Base-by-base conservation (phyloP, 2,329 filamentous ascomycete species). In the Alternaria consortialis region DNA sequence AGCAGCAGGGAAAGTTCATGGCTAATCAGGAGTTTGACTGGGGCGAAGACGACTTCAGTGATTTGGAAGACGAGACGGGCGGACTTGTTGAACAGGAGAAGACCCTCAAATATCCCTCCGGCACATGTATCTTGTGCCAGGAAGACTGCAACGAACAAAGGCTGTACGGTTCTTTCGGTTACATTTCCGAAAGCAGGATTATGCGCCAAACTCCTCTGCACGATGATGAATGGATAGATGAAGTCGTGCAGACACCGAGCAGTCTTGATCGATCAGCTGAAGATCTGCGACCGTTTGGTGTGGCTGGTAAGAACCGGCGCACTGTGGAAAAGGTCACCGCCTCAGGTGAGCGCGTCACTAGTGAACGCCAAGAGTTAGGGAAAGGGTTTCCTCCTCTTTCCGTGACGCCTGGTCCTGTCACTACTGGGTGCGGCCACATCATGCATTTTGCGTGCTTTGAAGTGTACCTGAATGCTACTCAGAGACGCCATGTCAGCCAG, bases 371-470 rank as follows among this genome's bases (percentile, higher is more conserved):
- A 79, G 89, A 89, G 6, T 86, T 99, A 48, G 94, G 94, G 32
- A 96, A 94, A 78, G 95, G 95, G 0, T 99, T 97, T 73, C 90
- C 92, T 3, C 84, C 88, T 7, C 83, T 85, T 9, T 84, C 88
- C 40, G 88, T 88, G 34, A 84, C 86, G 29, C 84, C 87, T 17
- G 95, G 94, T 0, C 91, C 94, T 0, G 90, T 98, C 2, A 92
- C 94, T 11, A 92, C 91, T 36, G 93, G 94, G 9, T 99, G 95
- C 78, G 95, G 95, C 3, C 95, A 99, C 77, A 96, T 99, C 73
- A 99, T 99, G 95, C 95, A 99, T 78, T 98, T 92, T 77, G 89
- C 87, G 68, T 99, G 95, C 80, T 99, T 99, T 75, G 93, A 97
- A 72, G 87, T 91, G 40, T 99, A 98, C 74, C 91, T 92, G 66